Base-by-base conservation (phyloP, 495 filamentous ascomycete genomes). In the Lasiosphaeriaceae sp. region DNA sequence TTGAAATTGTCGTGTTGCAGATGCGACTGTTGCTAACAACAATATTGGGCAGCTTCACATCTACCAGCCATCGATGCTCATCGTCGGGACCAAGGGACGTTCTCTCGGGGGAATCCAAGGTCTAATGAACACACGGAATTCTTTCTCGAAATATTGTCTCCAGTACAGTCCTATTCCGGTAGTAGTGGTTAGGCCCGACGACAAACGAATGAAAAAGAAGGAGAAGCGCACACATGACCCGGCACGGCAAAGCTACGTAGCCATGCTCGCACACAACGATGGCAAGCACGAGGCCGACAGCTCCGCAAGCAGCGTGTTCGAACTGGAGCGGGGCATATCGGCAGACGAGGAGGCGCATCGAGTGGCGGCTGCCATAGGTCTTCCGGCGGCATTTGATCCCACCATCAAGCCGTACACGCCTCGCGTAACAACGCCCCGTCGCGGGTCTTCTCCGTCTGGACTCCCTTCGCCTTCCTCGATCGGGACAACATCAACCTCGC, bases 141-240 rank as follows among this genome's bases (percentile, higher is more conserved):
- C 91, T 0, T 91, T 97, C 54, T 96, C 91, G 24, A 96, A 97
- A 66, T 98, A 96, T 75, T 97, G 94, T 62, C 80, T 97, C 12
- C 93, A 97, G 68, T 90, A 96, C 71, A 96, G 90, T 8, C 94
- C 94, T 1, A 89, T 98, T 19, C 94, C 94, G n/a, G 93, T 97
- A 2, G 90, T 97, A 35, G 95, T 98, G 29, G 94, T 97, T 37
- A 85, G 94, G 2, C 92, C 94, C 47, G 88, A 87, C 23, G 85
- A 90, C 51, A 96, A 97, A 74, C 88, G 94, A 5, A 81, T 86
- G 61, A 96, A 95, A 73, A 96, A 95, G 71, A 96, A 96, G 70
- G 80, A 81, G 58, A 96, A 96, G 75, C 88, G 94, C 26, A 82
- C 84, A 14, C 82, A 85, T 45, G 90, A 97, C 58, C 90, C 92